Evolutionary conservation across 306 rosid genomes (phyloP).

Genomic region (Dalbergia oliveri): DNA sequence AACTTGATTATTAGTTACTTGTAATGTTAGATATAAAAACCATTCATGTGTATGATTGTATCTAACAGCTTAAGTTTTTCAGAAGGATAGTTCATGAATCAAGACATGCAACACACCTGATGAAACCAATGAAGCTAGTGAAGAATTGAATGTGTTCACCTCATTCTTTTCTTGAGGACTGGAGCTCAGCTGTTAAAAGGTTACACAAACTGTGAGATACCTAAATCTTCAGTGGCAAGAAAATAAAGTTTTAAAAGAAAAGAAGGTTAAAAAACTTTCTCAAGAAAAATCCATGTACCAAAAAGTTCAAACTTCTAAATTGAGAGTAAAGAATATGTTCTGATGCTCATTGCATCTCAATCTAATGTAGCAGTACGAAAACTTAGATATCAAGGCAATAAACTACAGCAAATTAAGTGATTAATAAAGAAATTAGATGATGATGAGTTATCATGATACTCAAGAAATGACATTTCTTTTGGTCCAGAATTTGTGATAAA

Average conservation of each 20-base stretch:
- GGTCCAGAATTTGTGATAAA: neutral
- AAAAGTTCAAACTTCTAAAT: constrained; percentile 28
- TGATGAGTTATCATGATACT: constrained; percentile 7
- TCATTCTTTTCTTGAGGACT: constrained; percentile 84
- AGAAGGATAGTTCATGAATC: too few relatives aligned
- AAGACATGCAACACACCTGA: constrained; percentile 63
- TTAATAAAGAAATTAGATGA: constrained; percentile 16
- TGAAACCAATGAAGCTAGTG: constrained; percentile 78
- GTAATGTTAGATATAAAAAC: neutral
- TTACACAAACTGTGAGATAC: constrained; percentile 49
- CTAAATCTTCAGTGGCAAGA: constrained; percentile 28
- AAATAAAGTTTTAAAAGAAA: neutral
- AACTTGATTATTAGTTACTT: constrained; percentile 23
- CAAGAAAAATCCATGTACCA: neutral
- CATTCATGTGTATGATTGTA: too few relatives aligned
- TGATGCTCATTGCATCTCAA: constrained; percentile 4
- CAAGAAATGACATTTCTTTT: neutral
- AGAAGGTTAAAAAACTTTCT: too few relatives aligned
- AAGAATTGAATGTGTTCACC: constrained; percentile 85
- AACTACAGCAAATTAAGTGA: neutral
- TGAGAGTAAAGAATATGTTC: constrained; percentile 20
- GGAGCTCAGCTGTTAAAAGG: constrained; percentile 73
- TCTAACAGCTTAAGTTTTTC: too few relatives aligned
- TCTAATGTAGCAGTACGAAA: constrained; percentile 3
- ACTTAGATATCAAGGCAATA: constrained; percentile 1